phyloP scores from a whole-genome alignment of 2,329 filamentous ascomycete genomes.

The Xylaria sp. region DNA sequence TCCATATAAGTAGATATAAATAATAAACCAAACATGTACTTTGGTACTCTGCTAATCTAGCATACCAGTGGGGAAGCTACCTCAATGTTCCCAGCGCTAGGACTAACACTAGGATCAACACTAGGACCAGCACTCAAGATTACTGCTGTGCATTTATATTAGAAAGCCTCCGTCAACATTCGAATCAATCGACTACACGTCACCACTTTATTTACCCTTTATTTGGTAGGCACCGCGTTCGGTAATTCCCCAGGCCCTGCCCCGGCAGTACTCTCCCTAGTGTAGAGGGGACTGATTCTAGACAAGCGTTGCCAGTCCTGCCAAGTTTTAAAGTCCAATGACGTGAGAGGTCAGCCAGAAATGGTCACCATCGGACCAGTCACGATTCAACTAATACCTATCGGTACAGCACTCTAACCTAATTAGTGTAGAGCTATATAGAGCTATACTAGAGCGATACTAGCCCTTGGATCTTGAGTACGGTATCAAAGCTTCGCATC shows the following conservation, averaged over 20 bases:
- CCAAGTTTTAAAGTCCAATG: slow-evolving; percentile 44
- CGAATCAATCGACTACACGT: not conserved
- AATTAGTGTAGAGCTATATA: not conserved
- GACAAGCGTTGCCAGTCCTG: slow-evolving; percentile 44
- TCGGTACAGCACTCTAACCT: not conserved
- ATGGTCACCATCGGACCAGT: not conserved
- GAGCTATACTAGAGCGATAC: not conserved
- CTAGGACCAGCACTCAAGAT: too few relatives aligned
- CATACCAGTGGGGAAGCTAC: too few relatives aligned
- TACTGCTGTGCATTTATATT: too few relatives aligned
- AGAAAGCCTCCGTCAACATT: too few relatives aligned
- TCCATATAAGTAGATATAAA: too few relatives aligned
- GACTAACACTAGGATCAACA: too few relatives aligned
- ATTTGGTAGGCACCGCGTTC: not conserved
- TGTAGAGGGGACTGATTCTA: not conserved
- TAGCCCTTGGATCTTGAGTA: too few relatives aligned
- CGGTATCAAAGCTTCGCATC: slow-evolving; percentile 26
- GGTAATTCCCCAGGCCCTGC: not conserved
- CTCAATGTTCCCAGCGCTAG: too few relatives aligned
- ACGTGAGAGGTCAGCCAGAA: slow-evolving; percentile 32
- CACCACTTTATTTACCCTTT: not conserved
- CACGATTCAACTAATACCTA: not conserved
- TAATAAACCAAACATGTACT: too few relatives aligned
- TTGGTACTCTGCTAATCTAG: too few relatives aligned
- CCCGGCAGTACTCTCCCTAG: too few relatives aligned